Percentiles rank a stretch among this genome's conserved stretches.
phyloP scores from a whole-genome alignment of 164 flowering plant genomes.

The Macadamia integrifolia region DNA sequence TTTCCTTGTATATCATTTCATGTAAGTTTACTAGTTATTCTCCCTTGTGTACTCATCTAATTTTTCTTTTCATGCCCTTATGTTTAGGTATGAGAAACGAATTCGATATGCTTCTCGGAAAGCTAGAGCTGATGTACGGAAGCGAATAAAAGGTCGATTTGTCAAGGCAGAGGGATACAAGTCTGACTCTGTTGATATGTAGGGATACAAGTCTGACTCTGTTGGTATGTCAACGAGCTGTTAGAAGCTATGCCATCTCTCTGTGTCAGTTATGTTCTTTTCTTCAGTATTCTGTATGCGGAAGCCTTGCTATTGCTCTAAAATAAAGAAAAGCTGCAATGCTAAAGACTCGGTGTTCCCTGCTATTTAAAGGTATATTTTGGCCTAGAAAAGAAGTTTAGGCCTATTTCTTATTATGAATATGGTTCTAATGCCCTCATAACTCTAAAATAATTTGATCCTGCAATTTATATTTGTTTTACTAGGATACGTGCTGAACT shows the following conservation, averaged over 20 bases:
- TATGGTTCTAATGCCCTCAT: too few relatives aligned
- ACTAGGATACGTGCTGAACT: too few relatives aligned
- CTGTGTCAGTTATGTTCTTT: neutral
- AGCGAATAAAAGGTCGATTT: conserved; percentile 26
- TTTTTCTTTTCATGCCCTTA: neutral
- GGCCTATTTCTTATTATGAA: too few relatives aligned
- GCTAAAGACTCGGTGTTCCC: too few relatives aligned
- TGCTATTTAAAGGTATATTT: too few relatives aligned
- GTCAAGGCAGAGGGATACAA: conserved; percentile 32
- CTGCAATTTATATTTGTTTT: too few relatives aligned
- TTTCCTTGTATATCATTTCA: neutral
- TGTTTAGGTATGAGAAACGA: conserved; percentile 29
- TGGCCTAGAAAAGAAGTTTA: too few relatives aligned
- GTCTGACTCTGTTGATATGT: conserved; percentile 20
- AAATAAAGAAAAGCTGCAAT: neutral
- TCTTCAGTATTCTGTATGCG: conserved; percentile 1
- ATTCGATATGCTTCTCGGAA: conserved; percentile 22
- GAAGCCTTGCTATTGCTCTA: neutral
- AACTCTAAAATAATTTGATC: too few relatives aligned
- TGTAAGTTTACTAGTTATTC: neutral
- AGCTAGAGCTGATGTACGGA: conserved; percentile 27
- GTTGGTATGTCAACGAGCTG: conserved; percentile 12
- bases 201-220: neutral
- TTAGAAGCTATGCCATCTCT: neutral
- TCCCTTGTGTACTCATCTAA: neutral